phyloP scores from a whole-genome alignment of 495 filamentous ascomycete genomes.

The Cercophora newfieldiana region DNA sequence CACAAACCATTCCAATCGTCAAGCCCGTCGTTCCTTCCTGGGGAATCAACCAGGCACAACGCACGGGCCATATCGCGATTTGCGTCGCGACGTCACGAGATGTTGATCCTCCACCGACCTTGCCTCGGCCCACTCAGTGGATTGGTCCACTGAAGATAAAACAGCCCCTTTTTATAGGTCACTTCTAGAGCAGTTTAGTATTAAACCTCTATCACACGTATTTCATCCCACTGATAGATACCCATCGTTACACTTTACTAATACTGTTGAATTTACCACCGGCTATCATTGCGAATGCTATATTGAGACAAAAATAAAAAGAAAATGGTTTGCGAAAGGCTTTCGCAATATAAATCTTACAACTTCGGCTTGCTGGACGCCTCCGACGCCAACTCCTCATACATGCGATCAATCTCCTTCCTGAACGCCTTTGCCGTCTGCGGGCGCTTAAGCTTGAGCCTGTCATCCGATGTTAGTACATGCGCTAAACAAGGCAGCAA shows the following conservation, averaged over 20 bases:
- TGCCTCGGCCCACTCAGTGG: too few species aligned
- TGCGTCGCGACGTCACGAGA: neutral
- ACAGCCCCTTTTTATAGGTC: too few species aligned
- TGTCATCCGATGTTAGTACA: conserved; percentile 36
- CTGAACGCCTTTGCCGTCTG: conserved; percentile 80
- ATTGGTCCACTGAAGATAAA: too few species aligned
- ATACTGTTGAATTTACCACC: neutral
- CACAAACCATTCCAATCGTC: neutral
- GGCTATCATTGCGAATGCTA: neutral
- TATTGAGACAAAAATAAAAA: neutral
- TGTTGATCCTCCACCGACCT: too few species aligned
- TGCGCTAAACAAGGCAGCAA: neutral
- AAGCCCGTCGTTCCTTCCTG: too few species aligned
- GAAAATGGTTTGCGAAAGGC: neutral
- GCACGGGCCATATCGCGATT: neutral
- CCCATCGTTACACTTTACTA: neutral
- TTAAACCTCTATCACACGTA: too few species aligned
- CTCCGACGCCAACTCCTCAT: conserved; percentile 60
- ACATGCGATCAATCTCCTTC: conserved; percentile 73
- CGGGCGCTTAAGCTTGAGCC: conserved; percentile 92
- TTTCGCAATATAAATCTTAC: conserved; percentile 24
- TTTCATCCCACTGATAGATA: too few species aligned
- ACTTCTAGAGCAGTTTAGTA: too few species aligned
- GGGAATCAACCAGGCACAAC: neutral
- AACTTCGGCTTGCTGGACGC: conserved; percentile 43